phyloP scores from a whole-genome alignment of 257 asterid species.

The Craterostigma plantagineum region DNA sequence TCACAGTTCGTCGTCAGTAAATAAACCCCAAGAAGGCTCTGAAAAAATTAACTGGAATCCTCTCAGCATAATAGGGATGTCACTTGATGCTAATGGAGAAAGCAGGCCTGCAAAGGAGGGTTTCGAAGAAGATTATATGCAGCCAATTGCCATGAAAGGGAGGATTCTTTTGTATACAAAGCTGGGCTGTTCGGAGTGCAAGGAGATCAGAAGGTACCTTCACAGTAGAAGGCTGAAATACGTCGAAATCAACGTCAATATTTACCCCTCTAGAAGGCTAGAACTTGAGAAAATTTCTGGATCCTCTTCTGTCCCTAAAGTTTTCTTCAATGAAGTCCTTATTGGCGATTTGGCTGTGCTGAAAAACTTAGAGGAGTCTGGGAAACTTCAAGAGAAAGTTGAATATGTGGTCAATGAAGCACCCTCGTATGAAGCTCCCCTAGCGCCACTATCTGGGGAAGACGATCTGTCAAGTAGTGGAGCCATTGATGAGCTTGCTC shows the following conservation, averaged over 20 bases:
- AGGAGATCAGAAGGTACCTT: conserved; percentile 40
- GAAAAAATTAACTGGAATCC: conserved; percentile 53
- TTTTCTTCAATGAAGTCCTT: conserved; percentile 65
- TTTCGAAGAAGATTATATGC: conserved; percentile 9
- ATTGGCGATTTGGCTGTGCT: conserved; percentile 61
- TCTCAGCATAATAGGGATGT: conserved; percentile 40
- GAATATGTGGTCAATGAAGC: conserved; percentile 55
- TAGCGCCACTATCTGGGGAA: conserved; percentile 94
- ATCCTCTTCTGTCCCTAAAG: conserved; percentile 54
- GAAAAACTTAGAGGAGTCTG: conserved; percentile 50
- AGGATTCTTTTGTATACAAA: conserved; percentile 52
- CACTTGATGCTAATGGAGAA: conserved; percentile 18
- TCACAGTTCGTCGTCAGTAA: too few species aligned
- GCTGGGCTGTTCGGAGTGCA: conserved; percentile 56
- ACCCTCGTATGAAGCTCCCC: conserved; percentile 68
- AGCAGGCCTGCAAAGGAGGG: conserved; percentile 18
- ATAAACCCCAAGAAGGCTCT: conserved; percentile 15
- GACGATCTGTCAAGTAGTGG: conserved; percentile 70
- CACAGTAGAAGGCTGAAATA: conserved; percentile 51
- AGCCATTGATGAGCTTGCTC: conserved; percentile 69
- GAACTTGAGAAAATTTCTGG: conserved; percentile 71
- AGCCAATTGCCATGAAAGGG: conserved; percentile 56
- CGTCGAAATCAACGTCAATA: conserved; percentile 63
- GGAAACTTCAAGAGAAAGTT: conserved; percentile 60
- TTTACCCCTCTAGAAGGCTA: conserved; percentile 49